Percentiles rank a stretch among this genome's conserved stretches.
phyloP scores from a whole-genome alignment of 1,139 yeast species.

The Taiozyma onychis region DNA sequence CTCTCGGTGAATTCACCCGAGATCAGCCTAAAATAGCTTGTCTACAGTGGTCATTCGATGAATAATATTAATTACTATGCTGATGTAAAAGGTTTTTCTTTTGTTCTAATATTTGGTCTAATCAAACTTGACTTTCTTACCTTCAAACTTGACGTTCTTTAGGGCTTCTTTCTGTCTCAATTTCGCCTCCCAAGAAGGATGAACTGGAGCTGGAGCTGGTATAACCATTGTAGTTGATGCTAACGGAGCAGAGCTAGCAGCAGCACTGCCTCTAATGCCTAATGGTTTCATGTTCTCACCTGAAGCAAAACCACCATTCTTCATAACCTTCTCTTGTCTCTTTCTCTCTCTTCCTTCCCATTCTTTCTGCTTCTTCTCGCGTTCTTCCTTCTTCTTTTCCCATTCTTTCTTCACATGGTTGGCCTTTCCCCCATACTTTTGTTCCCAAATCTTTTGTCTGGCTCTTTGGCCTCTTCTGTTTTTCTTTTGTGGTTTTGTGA shows the following conservation, averaged over 20 bases:
- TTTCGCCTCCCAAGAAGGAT: conserved; percentile 97
- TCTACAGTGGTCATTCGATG: not conserved
- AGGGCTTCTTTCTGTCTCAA: conserved; percentile 60
- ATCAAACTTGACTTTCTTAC: conserved; percentile 72
- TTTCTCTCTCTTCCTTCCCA: conserved; percentile 69
- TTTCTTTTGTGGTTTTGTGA: conserved; percentile 50
- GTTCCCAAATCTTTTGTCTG: conserved; percentile 93
- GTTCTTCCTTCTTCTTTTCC: conserved; percentile 45
- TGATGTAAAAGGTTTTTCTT: not conserved
- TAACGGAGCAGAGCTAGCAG: not conserved
- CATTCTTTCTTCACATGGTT: conserved; percentile 69
- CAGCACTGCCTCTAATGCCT: conserved; percentile 23
- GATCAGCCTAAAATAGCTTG: not conserved
- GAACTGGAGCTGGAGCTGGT: conserved; percentile 33
- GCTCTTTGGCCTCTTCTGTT: conserved; percentile 97
- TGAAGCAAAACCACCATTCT: conserved; percentile 29
- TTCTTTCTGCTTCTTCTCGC: conserved; percentile 55
- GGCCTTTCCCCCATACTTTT: conserved; percentile 80
- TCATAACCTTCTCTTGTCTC: conserved; percentile 49
- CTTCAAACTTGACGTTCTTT: conserved; percentile 64
- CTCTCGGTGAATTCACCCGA: not conserved
- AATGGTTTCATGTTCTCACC: conserved; percentile 39
- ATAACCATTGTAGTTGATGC: conserved; percentile 13
- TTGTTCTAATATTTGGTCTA: not conserved
- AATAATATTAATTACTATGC: not conserved